These are phyloP conservation scores for Aspergillus ellipticus DNA, from an alignment of 495 filamentous ascomycete species.

Conservation along the genomic window DNA sequence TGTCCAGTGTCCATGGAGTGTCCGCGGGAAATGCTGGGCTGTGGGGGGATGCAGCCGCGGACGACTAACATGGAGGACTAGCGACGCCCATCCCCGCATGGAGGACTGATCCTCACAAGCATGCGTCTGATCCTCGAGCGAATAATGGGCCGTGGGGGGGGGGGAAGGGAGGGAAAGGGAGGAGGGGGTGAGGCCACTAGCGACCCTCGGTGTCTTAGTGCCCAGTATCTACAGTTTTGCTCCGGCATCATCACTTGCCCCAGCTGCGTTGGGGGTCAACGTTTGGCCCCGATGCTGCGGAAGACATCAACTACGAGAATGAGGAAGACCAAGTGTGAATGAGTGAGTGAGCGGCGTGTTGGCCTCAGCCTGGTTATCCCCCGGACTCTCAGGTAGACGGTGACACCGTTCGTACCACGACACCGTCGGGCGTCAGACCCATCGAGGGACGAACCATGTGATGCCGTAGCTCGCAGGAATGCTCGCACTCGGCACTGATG, in stretches of 20 bases:
- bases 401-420: background rate
- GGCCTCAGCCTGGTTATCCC: background rate
- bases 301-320: background rate
- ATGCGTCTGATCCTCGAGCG: background rate
- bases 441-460: conserved; percentile 8
- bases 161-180: too few relatives aligned
- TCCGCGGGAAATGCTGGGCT: background rate
- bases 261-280: background rate
- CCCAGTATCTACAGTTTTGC: background rate
- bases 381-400: background rate
- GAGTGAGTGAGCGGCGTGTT: background rate
- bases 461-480: conserved; percentile 2
- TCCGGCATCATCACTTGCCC: background rate
- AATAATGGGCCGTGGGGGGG: background rate
- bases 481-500: conserved; percentile 2
- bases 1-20: too few relatives aligned
- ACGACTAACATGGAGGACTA: conserved; percentile 8
- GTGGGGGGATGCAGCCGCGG: conserved; percentile 15
- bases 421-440: conserved; percentile 1
- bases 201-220: background rate
- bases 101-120: background rate
- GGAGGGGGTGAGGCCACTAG: background rate
- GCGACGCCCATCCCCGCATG: conserved; percentile 16
- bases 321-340: background rate
- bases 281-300: background rate